Conservation (phyloP, 2,329 filamentous ascomycete genomes). For the Paraconiothyrium brasiliense region DNA sequence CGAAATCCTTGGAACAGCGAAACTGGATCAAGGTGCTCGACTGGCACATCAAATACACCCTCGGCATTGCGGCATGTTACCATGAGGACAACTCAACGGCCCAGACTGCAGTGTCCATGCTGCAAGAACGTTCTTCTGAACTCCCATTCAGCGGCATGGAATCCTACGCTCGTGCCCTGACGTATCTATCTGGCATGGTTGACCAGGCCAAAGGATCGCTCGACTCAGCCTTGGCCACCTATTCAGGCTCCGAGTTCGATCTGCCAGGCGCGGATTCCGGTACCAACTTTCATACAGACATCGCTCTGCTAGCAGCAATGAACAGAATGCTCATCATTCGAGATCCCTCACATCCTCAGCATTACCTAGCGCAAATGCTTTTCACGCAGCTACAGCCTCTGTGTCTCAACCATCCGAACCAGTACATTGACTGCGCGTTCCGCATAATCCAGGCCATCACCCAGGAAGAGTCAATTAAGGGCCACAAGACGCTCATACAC, state of each 20-base stretch:
- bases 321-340: constrained; percentile 60
- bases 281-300: constrained; percentile 47
- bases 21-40: constrained; percentile 73
- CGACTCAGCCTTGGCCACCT: constrained; percentile 72
- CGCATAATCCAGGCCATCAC: constrained; percentile 76
- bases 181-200: constrained; percentile 80
- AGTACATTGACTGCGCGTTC: constrained; percentile 80
- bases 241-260: constrained; percentile 68
- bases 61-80: constrained; percentile 74
- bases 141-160: constrained; percentile 52
- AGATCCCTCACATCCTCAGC: constrained; percentile 54
- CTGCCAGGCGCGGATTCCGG: constrained; percentile 51
- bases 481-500: constrained; percentile 81
- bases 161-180: constrained; percentile 63
- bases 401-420: constrained; percentile 74
- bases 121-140: constrained; percentile 48
- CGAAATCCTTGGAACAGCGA: constrained; percentile 51
- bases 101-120: constrained; percentile 30
- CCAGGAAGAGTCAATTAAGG: constrained; percentile 71
- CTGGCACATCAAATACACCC: constrained; percentile 75
- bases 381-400: constrained; percentile 73
- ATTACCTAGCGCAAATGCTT: constrained; percentile 64
- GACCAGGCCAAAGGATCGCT: constrained; percentile 80
- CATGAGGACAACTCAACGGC: constrained; percentile 72
- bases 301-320: constrained; percentile 58